Percentiles rank a stretch among this genome's conserved stretches.
Evolutionary conservation across 192 early-diverging fungal genomes (phyloP).

Genomic region (Gigaspora rosea): DNA sequence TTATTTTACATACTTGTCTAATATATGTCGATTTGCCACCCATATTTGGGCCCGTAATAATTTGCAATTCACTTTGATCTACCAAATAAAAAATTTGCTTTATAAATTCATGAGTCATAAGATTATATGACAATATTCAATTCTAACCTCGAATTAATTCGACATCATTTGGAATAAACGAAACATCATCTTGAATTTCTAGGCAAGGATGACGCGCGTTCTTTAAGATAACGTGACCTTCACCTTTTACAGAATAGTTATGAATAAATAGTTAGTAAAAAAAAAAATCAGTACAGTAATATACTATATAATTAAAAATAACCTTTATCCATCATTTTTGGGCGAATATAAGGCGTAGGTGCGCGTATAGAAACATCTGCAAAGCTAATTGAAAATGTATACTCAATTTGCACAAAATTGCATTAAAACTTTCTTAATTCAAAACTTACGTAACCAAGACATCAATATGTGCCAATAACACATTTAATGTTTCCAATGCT

Average conservation of each 20-base stretch:
- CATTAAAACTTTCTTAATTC: neutral
- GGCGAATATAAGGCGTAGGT: slow-evolving; percentile 82
- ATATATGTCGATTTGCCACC: slow-evolving; percentile 98
- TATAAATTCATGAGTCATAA: neutral
- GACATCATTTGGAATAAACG: slow-evolving; percentile 95
- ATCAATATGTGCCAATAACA: slow-evolving; percentile 80
- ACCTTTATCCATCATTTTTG: slow-evolving; percentile 61
- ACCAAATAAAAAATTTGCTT: slow-evolving; percentile 6
- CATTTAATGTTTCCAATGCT: slow-evolving; percentile 77
- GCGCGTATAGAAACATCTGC: slow-evolving; percentile 85
- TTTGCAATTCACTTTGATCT: slow-evolving; percentile 73
- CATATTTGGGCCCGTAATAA: slow-evolving; percentile 99
- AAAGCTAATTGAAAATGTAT: slow-evolving; percentile 53
- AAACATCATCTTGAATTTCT: slow-evolving; percentile 88
- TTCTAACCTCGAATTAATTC: slow-evolving; percentile 62
- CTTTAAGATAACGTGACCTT: slow-evolving; percentile 68
- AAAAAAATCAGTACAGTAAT: neutral
- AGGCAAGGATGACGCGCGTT: slow-evolving; percentile 89
- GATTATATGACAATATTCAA: neutral
- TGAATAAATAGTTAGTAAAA: neutral
- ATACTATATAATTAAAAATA: neutral
- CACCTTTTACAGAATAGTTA: slow-evolving; percentile 39
- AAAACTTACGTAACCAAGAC: slow-evolving; percentile 73
- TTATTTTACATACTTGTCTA: slow-evolving; percentile 63
- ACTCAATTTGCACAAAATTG: neutral